Conservation (phyloP, 192 early-diverging fungal species). For the Pilaira anomala region DNA sequence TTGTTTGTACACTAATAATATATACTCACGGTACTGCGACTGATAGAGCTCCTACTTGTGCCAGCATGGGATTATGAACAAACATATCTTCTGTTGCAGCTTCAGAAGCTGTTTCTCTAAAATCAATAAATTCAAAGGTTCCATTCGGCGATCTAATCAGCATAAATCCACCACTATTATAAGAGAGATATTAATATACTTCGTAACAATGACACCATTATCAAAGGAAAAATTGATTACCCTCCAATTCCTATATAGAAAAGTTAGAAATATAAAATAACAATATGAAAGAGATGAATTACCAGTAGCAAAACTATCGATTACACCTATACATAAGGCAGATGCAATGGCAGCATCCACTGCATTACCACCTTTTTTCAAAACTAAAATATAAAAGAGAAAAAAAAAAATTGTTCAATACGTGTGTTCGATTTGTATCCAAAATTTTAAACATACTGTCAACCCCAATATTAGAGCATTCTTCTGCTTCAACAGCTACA, state of each 20-base stretch:
- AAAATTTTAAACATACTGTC: conserved; percentile 40
- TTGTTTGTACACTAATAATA: neutral
- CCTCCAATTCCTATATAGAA: conserved; percentile 63
- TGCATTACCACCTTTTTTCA: conserved; percentile 87
- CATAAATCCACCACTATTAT: conserved; percentile 85
- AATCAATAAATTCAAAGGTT: conserved; percentile 73
- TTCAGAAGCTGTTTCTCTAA: conserved; percentile 80
- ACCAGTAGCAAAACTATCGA: conserved; percentile 84
- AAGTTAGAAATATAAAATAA: neutral
- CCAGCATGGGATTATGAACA: conserved; percentile 61
- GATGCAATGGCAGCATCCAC: conserved; percentile 88
- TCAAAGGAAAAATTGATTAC: conserved; percentile 20
- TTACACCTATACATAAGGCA: conserved; percentile 82
- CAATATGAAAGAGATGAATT: neutral
- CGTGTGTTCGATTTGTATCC: neutral
- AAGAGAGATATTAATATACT: conserved; percentile 4
- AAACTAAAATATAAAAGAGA: conserved; percentile 34
- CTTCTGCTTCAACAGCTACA: conserved; percentile 65
- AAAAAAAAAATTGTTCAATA: neutral
- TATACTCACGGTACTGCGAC: conserved; percentile 71
- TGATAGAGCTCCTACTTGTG: conserved; percentile 68
- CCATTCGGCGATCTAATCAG: conserved; percentile 64
- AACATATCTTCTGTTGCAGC: conserved; percentile 80
- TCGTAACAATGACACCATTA: neutral
- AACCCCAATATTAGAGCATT: conserved; percentile 67